phyloP scores from a whole-genome alignment of 2,329 filamentous ascomycete species.

The Fusarium sp. region DNA sequence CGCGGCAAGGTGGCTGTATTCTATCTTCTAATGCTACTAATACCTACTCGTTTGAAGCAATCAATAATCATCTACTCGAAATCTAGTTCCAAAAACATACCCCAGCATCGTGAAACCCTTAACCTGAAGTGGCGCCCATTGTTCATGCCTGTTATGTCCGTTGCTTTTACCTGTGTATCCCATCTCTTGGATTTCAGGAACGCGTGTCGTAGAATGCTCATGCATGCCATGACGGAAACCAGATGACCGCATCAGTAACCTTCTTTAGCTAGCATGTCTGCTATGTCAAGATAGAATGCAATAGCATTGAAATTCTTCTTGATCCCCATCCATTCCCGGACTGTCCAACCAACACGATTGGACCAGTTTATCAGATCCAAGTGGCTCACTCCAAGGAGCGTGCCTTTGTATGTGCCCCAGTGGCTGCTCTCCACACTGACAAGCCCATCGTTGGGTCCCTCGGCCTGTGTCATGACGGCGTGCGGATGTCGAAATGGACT shows the following conservation, averaged over 20 bases:
- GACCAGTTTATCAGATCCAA: constrained; percentile 75
- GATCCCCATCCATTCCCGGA: constrained; percentile 62
- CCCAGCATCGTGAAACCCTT: not conserved
- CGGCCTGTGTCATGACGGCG: constrained; percentile 57
- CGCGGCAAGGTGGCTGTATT: constrained; percentile 43
- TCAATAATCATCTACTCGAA: constrained; percentile 3
- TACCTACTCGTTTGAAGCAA: constrained; percentile 47
- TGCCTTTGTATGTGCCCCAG: constrained; percentile 73
- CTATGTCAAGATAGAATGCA: constrained; percentile 72
- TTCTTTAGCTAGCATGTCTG: constrained; percentile 77
- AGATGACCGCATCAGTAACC: constrained; percentile 51
- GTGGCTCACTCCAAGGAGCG: constrained; percentile 68
- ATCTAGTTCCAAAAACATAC: not conserved
- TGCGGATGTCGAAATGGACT: constrained; percentile 70
- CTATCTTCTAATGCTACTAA: constrained; percentile 49
- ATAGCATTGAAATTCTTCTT: constrained; percentile 71
- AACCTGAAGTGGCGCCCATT: not conserved
- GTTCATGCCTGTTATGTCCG: not conserved
- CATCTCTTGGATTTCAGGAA: not conserved
- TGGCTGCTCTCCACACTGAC: constrained; percentile 70
- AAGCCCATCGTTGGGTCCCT: constrained; percentile 73
- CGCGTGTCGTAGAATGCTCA: not conserved
- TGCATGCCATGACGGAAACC: not conserved
- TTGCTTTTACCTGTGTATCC: not conserved
- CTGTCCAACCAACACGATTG: constrained; percentile 65